Evolutionary conservation across 495 filamentous ascomycete genomes (phyloP).

Genomic region (Podospora bellae-mahoneyi): DNA sequence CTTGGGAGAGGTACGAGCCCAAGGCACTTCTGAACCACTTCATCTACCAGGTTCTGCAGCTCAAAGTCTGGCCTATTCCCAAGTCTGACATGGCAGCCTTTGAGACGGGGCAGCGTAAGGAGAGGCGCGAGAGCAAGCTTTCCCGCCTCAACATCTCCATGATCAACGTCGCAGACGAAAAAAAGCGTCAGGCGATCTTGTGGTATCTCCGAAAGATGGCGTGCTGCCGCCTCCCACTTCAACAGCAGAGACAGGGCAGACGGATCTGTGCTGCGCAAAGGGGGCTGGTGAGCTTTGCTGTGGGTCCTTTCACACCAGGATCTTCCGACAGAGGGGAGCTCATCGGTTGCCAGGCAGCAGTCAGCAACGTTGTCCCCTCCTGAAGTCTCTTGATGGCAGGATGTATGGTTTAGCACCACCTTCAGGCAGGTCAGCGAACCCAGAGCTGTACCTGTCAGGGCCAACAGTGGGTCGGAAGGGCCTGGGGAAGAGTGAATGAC

Average conservation of each 20-base stretch:
- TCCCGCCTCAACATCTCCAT: background rate
- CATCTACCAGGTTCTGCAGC: background rate
- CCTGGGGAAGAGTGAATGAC: background rate
- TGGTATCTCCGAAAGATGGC: background rate
- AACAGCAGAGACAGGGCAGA: background rate
- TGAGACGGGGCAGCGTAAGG: constrained; percentile 1
- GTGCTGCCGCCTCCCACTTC: background rate
- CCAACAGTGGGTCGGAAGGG: background rate
- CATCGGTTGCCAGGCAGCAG: background rate
- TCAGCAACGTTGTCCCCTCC: background rate
- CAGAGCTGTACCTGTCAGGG: background rate
- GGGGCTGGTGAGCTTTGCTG: background rate
- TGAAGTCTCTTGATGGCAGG: background rate
- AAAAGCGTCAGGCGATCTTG: background rate
- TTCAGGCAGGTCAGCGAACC: background rate
- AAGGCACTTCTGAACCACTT: background rate
- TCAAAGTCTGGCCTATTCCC: background rate
- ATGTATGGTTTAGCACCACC: background rate
- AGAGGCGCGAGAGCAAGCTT: background rate
- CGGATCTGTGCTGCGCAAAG: background rate
- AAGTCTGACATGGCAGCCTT: background rate
- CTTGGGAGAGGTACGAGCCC: background rate
- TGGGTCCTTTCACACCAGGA: background rate
- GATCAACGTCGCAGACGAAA: background rate
- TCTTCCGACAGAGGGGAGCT: background rate